Base-by-base conservation (phyloP, 1,139 yeast species). In the Diutina sp. region DNA sequence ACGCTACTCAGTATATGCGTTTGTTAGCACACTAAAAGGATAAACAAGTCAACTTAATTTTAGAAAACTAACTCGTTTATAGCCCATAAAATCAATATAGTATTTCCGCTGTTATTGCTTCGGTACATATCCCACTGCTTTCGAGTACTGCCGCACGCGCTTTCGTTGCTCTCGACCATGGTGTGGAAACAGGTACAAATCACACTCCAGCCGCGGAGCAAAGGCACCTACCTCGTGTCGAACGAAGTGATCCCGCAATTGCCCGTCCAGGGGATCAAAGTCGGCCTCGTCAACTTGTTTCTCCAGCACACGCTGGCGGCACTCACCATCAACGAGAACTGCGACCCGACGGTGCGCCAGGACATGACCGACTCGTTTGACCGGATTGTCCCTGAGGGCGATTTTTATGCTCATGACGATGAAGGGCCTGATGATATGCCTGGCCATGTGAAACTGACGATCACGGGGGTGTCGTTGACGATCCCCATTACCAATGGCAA, bases 381-480 rank as follows among this genome's bases (percentile, higher is more conserved):
- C 63, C 72, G 82, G 57, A 72, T 86, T 58, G 89, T 82, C 1
- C 95, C 95, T 0, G 93, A 87, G 65, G 84, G 85, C 55, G 81
- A 78, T 58, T 73, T 74, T 54, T 84, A 83, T 62, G 70, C 80
- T 51, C 93, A 87, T 65, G 78, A 76, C 0, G 91, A 84, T 58
- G 95, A 87, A 68, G 95, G 88, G 1, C 80, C 87, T 1, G 93
- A 87, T 66, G 95, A 87, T 66, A 85, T 86, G 89, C 89, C 93
- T 1, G 88, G 90, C 0, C 95, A 87, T 67, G 82, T 84, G 58
- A 84, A 86, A 64, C 77, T 87, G 44, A 71, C 84, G 51, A 69
- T 85, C 55, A 77, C 86, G 11, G 95, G 95, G 30, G 85, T 82
- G 2, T 77, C 82, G 12, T 71, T 87, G 51, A 73, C 79, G 14